These are phyloP conservation scores for Candida sithepensis DNA, from an alignment of 805 yeast genomes.

Conservation along the genomic window DNA sequence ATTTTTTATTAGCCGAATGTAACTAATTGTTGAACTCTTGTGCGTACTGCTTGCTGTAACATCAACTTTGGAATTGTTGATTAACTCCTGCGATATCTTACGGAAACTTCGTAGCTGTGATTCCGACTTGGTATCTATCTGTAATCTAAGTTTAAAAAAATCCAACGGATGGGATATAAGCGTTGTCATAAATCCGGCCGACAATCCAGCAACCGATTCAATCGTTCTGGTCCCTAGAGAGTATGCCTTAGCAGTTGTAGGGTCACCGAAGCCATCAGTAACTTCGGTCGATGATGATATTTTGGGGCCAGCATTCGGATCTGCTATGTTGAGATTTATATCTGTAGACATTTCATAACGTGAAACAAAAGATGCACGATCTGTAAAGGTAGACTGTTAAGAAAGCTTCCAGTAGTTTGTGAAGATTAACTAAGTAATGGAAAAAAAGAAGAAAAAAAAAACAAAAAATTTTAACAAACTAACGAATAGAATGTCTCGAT, in stretches of 20 bases:
- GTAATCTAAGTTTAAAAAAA: slow-evolving; percentile 77
- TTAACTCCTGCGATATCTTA: slow-evolving; percentile 19
- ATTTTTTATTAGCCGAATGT: slow-evolving; percentile 22
- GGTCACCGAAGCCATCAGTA: not conserved
- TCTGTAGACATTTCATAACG: not conserved
- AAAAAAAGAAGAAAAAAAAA: too few species aligned
- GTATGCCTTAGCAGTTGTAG: not conserved
- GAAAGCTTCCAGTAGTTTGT: too few species aligned
- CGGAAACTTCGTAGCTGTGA: slow-evolving; percentile 29
- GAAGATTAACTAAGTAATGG: too few species aligned
- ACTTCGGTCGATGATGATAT: not conserved
- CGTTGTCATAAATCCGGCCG: slow-evolving; percentile 82
- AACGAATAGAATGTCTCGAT: not conserved
- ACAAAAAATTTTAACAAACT: too few species aligned
- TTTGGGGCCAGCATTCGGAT: not conserved
- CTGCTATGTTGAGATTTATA: not conserved
- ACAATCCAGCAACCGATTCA: slow-evolving; percentile 67
- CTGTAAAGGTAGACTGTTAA: too few species aligned
- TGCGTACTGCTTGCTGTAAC: not conserved
- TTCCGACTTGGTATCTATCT: slow-evolving; percentile 44
- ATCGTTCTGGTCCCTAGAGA: slow-evolving; percentile 13
- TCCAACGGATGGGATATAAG: slow-evolving; percentile 86
- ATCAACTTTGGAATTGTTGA: slow-evolving; percentile 8
- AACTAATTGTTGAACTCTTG: slow-evolving; percentile 1
- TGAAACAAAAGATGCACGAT: not conserved